phyloP scores from a whole-genome alignment of 2,329 filamentous ascomycete genomes.

The Scytalidium sp. region DNA sequence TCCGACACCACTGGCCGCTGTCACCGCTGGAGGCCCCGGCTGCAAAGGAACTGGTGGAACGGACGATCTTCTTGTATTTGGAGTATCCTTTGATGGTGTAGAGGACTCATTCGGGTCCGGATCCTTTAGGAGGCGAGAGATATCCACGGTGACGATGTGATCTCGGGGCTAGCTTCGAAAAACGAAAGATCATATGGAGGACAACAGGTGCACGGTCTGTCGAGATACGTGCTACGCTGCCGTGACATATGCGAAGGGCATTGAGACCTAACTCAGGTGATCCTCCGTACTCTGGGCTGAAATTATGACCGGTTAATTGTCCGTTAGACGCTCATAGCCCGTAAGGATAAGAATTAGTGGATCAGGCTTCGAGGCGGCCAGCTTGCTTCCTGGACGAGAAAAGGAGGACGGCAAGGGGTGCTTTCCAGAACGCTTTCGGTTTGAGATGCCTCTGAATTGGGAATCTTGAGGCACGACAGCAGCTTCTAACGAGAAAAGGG shows the following conservation, averaged over 20 bases:
- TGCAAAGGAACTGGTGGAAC: conserved; percentile 20
- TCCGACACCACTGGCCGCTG: conserved; percentile 20
- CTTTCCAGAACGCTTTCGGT: neutral
- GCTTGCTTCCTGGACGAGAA: neutral
- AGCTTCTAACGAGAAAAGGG: conserved; percentile 25
- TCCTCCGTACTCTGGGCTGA: neutral
- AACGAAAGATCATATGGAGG: conserved; percentile 29
- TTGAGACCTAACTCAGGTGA: neutral
- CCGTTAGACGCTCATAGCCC: neutral
- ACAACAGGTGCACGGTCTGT: neutral
- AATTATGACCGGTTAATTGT: neutral
- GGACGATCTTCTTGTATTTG: conserved; percentile 20
- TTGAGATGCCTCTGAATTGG: neutral
- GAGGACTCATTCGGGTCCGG: conserved; percentile 71
- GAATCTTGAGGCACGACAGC: conserved; percentile 26
- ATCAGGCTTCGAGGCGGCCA: neutral
- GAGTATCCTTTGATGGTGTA: conserved; percentile 36
- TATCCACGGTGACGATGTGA: conserved; percentile 80
- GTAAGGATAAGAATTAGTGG: neutral
- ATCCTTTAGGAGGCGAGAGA: conserved; percentile 81
- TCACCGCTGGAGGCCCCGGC: conserved; percentile 16
- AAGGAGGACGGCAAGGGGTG: neutral
- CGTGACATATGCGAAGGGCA: neutral
- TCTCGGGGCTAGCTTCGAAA: conserved; percentile 30
- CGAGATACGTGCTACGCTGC: neutral